Conservation (phyloP, 1,284 basidiomycete genomes). For the Leccinum angustisporum region DNA sequence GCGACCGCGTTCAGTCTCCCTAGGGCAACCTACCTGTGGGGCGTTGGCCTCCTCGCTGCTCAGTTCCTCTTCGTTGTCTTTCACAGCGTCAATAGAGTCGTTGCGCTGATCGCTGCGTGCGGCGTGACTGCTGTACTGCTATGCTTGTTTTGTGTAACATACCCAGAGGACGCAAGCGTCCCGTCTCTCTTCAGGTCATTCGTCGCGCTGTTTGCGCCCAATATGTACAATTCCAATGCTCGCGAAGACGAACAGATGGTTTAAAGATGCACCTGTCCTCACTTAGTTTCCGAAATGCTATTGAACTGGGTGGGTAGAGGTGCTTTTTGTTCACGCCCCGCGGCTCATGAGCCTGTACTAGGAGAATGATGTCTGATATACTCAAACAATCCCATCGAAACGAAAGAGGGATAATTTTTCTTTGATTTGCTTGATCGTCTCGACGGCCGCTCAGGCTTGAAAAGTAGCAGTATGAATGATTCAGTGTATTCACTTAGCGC, state of each 20-base stretch:
- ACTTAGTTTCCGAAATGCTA: not conserved
- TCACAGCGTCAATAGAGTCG: slow-evolving; percentile 11
- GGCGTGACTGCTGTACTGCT: slow-evolving; percentile 17
- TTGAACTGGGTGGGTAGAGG: slow-evolving; percentile 6
- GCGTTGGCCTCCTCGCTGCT: slow-evolving; percentile 20
- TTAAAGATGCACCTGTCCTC: slow-evolving; percentile 14
- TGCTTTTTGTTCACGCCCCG: slow-evolving; percentile 8
- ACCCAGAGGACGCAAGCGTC: slow-evolving; percentile 20
- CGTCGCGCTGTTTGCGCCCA: slow-evolving; percentile 10
- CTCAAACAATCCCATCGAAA: no score
- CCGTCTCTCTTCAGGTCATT: slow-evolving; percentile 2
- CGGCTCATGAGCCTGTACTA: no score
- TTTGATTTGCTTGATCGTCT: no score
- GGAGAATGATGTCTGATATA: no score
- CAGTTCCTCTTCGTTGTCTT: slow-evolving; percentile 27
- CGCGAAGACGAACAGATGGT: slow-evolving; percentile 14
- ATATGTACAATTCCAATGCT: slow-evolving; percentile 4
- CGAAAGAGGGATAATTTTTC: no score
- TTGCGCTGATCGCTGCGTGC: slow-evolving; percentile 13
- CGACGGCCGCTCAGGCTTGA: no score
- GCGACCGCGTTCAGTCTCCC: slow-evolving; percentile 33
- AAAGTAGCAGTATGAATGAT: no score
- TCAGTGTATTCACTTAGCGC: no score
- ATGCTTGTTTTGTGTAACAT: slow-evolving; percentile 16
- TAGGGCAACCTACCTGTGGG: slow-evolving; percentile 30